Evolutionary conservation across 352 stramenopile species (phyloP).

Genomic region (Pythium sukuiense): DNA sequence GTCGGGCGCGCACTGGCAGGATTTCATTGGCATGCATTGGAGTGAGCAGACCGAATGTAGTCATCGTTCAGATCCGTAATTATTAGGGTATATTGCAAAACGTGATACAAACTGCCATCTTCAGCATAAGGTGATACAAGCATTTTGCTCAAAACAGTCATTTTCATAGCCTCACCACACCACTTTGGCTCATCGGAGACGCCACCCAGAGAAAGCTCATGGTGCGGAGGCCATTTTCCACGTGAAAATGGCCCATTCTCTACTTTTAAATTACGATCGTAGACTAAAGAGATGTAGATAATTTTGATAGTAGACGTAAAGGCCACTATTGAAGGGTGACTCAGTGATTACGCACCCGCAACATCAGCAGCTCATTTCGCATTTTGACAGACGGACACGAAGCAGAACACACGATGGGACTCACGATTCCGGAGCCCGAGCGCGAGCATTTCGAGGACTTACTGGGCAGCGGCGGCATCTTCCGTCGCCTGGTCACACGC

Average conservation of each 20-base stretch:
- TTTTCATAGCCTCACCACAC: no score
- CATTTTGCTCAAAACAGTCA: no score
- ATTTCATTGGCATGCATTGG: background rate
- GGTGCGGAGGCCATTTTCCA: no score
- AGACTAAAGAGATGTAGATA: background rate
- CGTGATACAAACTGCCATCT: no score
- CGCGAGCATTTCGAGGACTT: slow-evolving; percentile 72
- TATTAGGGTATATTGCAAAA: no score
- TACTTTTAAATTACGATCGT: background rate
- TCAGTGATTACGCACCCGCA: background rate
- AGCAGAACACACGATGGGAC: slow-evolving; percentile 11
- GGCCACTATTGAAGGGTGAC: background rate
- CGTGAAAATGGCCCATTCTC: no score
- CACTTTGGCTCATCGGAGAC: no score
- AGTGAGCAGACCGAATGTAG: background rate
- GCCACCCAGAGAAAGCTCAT: no score
- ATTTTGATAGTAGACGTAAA: background rate
- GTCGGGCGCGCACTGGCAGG: background rate
- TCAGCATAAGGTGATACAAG: background rate
- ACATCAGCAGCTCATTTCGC: slow-evolving; percentile 1
- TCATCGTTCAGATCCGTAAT: background rate
- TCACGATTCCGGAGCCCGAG: slow-evolving; percentile 38
- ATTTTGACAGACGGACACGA: slow-evolving; percentile 3
- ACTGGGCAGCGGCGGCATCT: slow-evolving; percentile 77
- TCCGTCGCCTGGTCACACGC: slow-evolving; percentile 56